Evolutionary conservation across 2,329 filamentous ascomycete species (phyloP).

Genomic region (Dactylellina sp.): DNA sequence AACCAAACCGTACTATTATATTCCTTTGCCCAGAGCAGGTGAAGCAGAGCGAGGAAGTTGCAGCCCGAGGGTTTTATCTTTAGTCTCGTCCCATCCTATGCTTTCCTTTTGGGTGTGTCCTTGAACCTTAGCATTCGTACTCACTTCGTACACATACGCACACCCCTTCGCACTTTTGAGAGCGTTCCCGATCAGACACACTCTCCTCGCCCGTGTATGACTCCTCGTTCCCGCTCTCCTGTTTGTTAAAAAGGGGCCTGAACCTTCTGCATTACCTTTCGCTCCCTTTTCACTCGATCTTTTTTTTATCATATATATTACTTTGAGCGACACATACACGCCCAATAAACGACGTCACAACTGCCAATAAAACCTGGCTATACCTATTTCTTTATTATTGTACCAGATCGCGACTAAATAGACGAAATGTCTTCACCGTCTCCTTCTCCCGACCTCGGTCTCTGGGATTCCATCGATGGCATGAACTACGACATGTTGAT

Average conservation of each 20-base stretch:
- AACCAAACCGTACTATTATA: background rate
- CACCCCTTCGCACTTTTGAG: background rate
- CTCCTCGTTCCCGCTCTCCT: background rate
- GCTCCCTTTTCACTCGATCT: background rate
- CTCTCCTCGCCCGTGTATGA: constrained; percentile 7
- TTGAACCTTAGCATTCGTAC: no score
- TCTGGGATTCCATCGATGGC: constrained; percentile 44
- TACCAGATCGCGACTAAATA: background rate
- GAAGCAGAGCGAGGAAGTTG: constrained; percentile 6
- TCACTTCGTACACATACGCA: no score
- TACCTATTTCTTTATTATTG: background rate
- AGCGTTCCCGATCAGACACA: constrained; percentile 5
- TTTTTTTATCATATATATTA: background rate
- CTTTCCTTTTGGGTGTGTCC: background rate
- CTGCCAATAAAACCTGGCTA: background rate
- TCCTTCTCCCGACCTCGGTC: constrained; percentile 24
- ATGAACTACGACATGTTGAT: constrained; percentile 53
- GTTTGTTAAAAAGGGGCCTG: constrained; percentile 32
- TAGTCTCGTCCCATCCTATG: background rate
- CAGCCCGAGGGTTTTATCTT: no score
- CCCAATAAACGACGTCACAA: background rate
- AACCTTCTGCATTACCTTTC: constrained; percentile 8
- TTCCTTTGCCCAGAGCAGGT: constrained; percentile 16
- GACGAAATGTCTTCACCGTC: constrained; percentile 36
- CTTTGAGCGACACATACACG: background rate